Evolutionary conservation across 1,139 yeast genomes (phyloP).

Genomic region (Magnusiomyces tetraspermus): DNA sequence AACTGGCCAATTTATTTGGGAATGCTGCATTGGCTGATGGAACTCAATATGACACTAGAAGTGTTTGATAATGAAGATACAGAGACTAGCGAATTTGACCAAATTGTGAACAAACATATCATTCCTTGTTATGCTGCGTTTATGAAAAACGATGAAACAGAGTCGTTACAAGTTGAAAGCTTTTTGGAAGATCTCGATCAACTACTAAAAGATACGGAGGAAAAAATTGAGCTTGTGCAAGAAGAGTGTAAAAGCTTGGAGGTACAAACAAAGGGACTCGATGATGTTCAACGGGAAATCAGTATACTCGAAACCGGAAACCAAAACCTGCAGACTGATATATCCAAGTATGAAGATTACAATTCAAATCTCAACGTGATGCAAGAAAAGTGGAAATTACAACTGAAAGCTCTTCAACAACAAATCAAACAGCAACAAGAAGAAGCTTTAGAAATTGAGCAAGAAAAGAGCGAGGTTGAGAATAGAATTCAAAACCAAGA

Average conservation of each 20-base stretch:
- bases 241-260: conserved; percentile 34
- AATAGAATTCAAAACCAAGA: conserved; percentile 46
- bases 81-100: conserved; percentile 37
- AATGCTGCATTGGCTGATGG: conserved; percentile 70
- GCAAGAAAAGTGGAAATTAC: conserved; percentile 52
- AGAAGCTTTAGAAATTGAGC: neutral
- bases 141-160: conserved; percentile 37
- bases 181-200: neutral
- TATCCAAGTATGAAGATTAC: conserved; percentile 59
- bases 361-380: conserved; percentile 37
- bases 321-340: conserved; percentile 61
- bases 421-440: conserved; percentile 27
- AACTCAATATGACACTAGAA: conserved; percentile 43
- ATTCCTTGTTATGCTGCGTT: conserved; percentile 59
- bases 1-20: conserved; percentile 83
- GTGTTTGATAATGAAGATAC: conserved; percentile 34
- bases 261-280: conserved; percentile 27
- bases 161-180: neutral
- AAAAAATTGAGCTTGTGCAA: conserved; percentile 39
- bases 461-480: conserved; percentile 42
- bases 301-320: conserved; percentile 46
- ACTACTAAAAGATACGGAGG: conserved; percentile 15
- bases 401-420: conserved; percentile 52
- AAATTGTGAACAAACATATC: conserved; percentile 57
- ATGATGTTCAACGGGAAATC: conserved; percentile 35